phyloP scores from a whole-genome alignment of 2,329 filamentous ascomycete genomes.

The Colletotrichum euphorbiae region DNA sequence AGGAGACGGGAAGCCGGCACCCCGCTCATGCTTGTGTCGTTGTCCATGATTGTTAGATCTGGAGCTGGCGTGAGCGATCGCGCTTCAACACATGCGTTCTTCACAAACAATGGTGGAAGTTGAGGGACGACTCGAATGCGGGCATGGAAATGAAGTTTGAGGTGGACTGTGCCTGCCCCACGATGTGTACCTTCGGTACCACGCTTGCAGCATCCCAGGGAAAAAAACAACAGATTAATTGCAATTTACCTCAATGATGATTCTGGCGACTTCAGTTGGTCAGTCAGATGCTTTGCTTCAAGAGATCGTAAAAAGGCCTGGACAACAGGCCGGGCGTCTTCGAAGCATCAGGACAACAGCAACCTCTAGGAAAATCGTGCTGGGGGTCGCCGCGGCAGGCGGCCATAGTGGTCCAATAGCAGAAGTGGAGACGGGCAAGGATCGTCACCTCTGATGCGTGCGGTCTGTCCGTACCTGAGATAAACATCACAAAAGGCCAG shows the following conservation, averaged over 20 bases:
- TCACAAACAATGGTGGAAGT: neutral
- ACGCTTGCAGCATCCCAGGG: neutral
- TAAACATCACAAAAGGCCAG: neutral
- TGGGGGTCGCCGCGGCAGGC: neutral
- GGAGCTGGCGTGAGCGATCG: too few species aligned
- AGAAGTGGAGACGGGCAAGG: neutral
- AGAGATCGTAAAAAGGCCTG: neutral
- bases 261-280: neutral
- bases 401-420: neutral
- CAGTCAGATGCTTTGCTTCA: neutral
- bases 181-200: neutral
- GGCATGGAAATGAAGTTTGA: neutral
- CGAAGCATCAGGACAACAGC: neutral
- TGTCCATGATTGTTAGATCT: slow-evolving; percentile 34
- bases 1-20: slow-evolving; percentile 54
- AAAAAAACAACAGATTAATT: slow-evolving; percentile 32
- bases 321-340: neutral
- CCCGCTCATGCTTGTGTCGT: slow-evolving; percentile 41
- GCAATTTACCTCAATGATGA: slow-evolving; percentile 6
- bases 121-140: neutral
- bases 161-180: neutral
- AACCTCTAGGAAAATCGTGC: neutral
- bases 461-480: neutral
- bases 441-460: neutral
- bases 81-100: too few species aligned